Conservation (phyloP, 345 rosid genomes). For the Turritis glabra region DNA sequence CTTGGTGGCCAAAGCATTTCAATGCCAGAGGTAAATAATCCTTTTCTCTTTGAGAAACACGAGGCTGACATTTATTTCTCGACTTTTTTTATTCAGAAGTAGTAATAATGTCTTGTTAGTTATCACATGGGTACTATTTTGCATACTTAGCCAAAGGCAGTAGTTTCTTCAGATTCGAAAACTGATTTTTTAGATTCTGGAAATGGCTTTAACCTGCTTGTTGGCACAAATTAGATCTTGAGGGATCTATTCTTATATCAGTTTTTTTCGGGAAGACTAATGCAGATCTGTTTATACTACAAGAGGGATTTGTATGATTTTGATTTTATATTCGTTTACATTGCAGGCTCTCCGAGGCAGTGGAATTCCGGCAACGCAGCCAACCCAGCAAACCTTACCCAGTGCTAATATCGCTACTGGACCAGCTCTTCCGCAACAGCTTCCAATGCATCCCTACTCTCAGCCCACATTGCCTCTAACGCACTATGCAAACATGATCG, state of each 20-base stretch:
- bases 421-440: conserved; percentile 80
- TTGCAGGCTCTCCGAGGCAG: conserved; percentile 67
- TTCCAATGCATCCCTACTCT: conserved; percentile 86
- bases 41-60: neutral
- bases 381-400: conserved; percentile 58
- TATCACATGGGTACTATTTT: neutral
- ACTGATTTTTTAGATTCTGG: neutral
- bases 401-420: conserved; percentile 70
- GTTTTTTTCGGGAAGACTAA: neutral
- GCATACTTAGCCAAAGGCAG: conserved; percentile 4
- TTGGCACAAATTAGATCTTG: neutral
- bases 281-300: neutral
- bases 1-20: conserved; percentile 68
- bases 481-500: conserved; percentile 81
- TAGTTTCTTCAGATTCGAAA: neutral
- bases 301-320: neutral
- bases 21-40: conserved; percentile 70
- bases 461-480: conserved; percentile 87
- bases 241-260: neutral
- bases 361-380: conserved; percentile 69
- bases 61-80: neutral
- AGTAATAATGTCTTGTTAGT: neutral
- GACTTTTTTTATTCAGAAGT: neutral
- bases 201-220: neutral
- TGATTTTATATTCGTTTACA: conserved; percentile 3